phyloP scores from a whole-genome alignment of 768 basidiomycete species.

The Kwoniella dendrophila region DNA sequence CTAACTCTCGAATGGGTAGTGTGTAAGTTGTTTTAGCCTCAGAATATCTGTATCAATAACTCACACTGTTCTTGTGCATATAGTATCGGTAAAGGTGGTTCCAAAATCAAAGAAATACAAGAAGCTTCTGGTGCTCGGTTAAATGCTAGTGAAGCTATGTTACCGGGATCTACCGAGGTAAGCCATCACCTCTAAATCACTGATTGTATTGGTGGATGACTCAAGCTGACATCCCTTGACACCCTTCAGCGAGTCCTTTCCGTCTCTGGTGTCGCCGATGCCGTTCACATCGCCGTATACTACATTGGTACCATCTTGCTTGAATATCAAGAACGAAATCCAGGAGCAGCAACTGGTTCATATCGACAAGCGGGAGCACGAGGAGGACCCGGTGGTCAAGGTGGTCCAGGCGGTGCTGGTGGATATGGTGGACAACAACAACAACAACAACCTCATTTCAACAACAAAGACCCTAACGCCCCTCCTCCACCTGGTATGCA shows the following conservation, averaged over 20 bases:
- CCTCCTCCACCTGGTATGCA: slow-evolving; percentile 61
- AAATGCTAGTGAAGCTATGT: slow-evolving; percentile 97
- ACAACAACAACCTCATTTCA: slow-evolving; percentile 10
- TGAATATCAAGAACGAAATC: slow-evolving; percentile 75
- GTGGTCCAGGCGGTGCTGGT: slow-evolving; percentile 57
- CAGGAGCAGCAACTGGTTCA: slow-evolving; percentile 58
- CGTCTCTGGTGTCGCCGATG: slow-evolving; percentile 97
- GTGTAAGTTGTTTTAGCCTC: slow-evolving; percentile 59
- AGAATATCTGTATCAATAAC: too few species aligned
- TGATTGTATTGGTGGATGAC: neutral
- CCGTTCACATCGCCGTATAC: slow-evolving; percentile 98
- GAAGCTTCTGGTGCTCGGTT: slow-evolving; percentile 94
- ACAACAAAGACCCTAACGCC: slow-evolving; percentile 23
- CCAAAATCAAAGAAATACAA: slow-evolving; percentile 99
- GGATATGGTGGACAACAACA: slow-evolving; percentile 65
- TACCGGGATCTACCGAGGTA: slow-evolving; percentile 99
- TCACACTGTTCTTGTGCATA: neutral
- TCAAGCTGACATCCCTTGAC: neutral
- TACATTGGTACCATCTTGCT: slow-evolving; percentile 95
- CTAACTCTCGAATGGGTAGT: slow-evolving; percentile 98
- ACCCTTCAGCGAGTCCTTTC: slow-evolving; percentile 81
- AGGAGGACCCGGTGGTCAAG: slow-evolving; percentile 43
- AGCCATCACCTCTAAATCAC: slow-evolving; percentile 27
- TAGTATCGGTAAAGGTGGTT: slow-evolving; percentile 89
- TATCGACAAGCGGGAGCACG: slow-evolving; percentile 63